phyloP scores from a whole-genome alignment of 2,329 filamentous ascomycete genomes.

The Magnaporthiopsis incrustans region DNA sequence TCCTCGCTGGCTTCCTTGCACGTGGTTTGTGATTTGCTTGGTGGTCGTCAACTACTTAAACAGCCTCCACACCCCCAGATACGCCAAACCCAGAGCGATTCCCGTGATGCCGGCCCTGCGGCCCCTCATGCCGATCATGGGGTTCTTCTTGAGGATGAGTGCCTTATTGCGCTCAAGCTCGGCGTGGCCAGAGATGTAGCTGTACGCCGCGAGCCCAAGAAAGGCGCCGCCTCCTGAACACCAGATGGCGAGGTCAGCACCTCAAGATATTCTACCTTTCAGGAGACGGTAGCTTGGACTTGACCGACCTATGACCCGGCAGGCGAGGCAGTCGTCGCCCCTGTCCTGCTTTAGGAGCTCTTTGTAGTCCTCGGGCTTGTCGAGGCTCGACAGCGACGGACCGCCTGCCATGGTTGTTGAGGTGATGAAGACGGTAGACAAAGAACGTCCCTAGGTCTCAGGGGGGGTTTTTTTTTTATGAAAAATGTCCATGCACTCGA shows the following conservation, averaged over 20 bases:
- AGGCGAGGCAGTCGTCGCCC: slow-evolving; percentile 61
- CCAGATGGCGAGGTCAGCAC: not conserved
- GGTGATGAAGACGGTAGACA: not conserved
- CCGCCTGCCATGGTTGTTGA: not conserved
- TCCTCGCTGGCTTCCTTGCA: not conserved
- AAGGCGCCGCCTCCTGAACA: slow-evolving; percentile 63
- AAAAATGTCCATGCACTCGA: too few species aligned
- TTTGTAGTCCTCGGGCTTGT: slow-evolving; percentile 55
- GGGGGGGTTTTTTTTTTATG: not conserved
- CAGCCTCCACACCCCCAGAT: slow-evolving; percentile 62
- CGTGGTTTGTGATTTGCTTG: not conserved
- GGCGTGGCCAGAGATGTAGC: slow-evolving; percentile 64
- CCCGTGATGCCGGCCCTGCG: slow-evolving; percentile 58
- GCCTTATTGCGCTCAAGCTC: slow-evolving; percentile 61
- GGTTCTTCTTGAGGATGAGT: slow-evolving; percentile 60
- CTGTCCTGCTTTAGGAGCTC: slow-evolving; percentile 48
- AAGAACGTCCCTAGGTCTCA: too few species aligned
- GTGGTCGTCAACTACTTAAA: slow-evolving; percentile 25
- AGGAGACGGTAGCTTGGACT: slow-evolving; percentile 2
- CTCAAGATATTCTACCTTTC: not conserved
- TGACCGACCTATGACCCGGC: slow-evolving; percentile 60
- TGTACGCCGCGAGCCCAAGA: slow-evolving; percentile 67
- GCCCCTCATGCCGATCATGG: slow-evolving; percentile 64
- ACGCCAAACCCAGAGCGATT: slow-evolving; percentile 60
- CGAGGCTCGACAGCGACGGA: slow-evolving; percentile 32